A percentile compares a stretch with the other conserved stretches of the same genome.
Evolutionary conservation across 2,329 filamentous ascomycete species (phyloP).

Genomic region (Zarea fungicola): DNA sequence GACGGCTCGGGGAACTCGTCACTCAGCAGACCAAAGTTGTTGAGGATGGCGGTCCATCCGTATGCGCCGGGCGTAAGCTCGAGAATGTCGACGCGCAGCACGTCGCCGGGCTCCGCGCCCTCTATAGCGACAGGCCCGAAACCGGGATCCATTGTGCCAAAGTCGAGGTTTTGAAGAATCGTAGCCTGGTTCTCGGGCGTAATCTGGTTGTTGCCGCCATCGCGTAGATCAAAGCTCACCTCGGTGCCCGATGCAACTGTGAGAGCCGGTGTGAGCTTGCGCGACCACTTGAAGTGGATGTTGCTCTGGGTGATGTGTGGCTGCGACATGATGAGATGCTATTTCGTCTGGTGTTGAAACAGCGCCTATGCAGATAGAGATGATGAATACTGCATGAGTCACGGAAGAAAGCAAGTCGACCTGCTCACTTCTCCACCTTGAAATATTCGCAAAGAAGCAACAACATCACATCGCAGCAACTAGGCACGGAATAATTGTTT

Average conservation of each 20-base stretch:
- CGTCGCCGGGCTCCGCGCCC: constrained; percentile 45
- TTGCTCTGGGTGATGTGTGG: constrained; percentile 23
- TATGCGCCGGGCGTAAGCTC: constrained; percentile 38
- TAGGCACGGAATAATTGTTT: too few relatives aligned
- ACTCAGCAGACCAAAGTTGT: constrained; percentile 43
- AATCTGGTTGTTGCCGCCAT: constrained; percentile 47
- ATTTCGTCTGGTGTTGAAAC: too few relatives aligned
- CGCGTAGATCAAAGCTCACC: constrained; percentile 44
- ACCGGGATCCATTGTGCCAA: constrained; percentile 40
- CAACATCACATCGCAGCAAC: too few relatives aligned
- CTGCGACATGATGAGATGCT: constrained; percentile 14
- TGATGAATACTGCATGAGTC: neutral
- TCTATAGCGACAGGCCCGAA: constrained; percentile 46
- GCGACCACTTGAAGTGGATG: constrained; percentile 44
- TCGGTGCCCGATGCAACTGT: constrained; percentile 42
- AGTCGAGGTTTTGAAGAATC: constrained; percentile 36
- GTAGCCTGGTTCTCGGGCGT: constrained; percentile 34
- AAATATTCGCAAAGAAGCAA: too few relatives aligned
- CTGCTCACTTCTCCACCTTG: too few relatives aligned
- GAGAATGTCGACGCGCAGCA: constrained; percentile 46
- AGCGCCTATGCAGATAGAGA: neutral
- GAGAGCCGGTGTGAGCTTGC: constrained; percentile 37
- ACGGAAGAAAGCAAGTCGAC: neutral
- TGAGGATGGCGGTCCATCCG: constrained; percentile 50
- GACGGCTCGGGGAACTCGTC: constrained; percentile 40